These are phyloP conservation scores for Cryphonectria nitschkei DNA, from an alignment of 2,329 filamentous ascomycete genomes.

Conservation along the genomic window DNA sequence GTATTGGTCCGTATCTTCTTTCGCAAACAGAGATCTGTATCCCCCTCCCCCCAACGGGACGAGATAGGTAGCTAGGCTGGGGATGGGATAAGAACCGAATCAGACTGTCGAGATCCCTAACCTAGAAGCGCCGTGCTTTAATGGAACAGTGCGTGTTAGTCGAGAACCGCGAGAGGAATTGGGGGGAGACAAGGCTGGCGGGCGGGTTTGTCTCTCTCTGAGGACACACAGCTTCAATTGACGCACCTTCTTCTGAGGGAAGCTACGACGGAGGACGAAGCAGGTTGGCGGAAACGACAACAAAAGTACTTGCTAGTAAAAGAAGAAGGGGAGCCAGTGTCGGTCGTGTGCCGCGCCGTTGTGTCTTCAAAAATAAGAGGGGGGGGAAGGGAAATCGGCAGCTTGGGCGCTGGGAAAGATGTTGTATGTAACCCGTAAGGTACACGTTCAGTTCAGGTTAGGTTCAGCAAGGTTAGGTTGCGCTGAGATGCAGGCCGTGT, in stretches of 20 bases:
- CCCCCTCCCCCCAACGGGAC: neutral
- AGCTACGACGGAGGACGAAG: neutral
- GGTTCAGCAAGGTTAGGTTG: neutral
- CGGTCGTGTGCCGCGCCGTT: neutral
- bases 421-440: neutral
- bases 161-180: neutral
- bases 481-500: neutral
- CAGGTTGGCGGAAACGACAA: neutral
- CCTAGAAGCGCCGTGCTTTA: slow-evolving; percentile 1
- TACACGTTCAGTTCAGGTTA: neutral
- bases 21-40: neutral
- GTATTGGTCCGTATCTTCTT: neutral
- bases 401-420: neutral
- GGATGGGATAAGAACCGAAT: neutral
- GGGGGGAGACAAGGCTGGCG: neutral
- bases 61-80: neutral
- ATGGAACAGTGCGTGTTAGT: slow-evolving; percentile 9
- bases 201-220: neutral
- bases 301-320: neutral
- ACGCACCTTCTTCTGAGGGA: neutral
- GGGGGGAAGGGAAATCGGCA: neutral
- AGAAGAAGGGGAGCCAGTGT: neutral
- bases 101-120: neutral
- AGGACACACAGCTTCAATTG: slow-evolving; percentile 11
- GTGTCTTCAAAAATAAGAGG: neutral